A percentile compares a stretch with the other conserved stretches of the same genome.
These are phyloP conservation scores for Trichosporon ovoides DNA, from an alignment of 1,284 basidiomycete species.

Conservation along the genomic window DNA sequence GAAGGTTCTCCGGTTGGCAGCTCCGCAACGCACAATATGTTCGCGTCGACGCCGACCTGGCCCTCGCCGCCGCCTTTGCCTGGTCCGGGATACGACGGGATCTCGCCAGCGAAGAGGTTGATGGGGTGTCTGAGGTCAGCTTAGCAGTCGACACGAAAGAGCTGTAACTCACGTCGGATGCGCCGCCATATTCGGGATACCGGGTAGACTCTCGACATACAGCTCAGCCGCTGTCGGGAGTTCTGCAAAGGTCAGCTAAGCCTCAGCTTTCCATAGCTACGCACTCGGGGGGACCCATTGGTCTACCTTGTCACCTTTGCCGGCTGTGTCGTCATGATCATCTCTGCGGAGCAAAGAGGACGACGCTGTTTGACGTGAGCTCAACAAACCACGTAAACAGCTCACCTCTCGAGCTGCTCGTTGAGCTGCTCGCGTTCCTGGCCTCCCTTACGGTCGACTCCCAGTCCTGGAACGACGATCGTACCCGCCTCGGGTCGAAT, in stretches of 20 bases:
- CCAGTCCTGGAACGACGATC: not conserved
- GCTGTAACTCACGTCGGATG: constrained; percentile 42
- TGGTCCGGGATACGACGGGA: constrained; percentile 69
- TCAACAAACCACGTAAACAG: not conserved
- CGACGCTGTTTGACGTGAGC: not conserved
- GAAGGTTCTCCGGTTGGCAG: not conserved
- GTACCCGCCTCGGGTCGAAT: not conserved
- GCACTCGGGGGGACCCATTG: not conserved
- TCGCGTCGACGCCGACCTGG: constrained; percentile 39
- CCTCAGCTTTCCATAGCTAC: not conserved
- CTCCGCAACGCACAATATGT: constrained; percentile 42
- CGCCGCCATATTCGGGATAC: constrained; percentile 57
- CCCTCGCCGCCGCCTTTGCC: constrained; percentile 43
- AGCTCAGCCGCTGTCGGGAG: constrained; percentile 66
- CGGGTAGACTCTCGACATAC: constrained; percentile 71
- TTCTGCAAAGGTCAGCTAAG: constrained; percentile 14
- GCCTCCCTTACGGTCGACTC: not conserved
- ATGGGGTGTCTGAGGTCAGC: constrained; percentile 56
- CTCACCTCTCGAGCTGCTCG: not conserved
- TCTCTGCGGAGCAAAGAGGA: not conserved
- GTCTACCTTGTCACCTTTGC: not conserved
- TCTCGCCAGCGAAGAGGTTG: constrained; percentile 72
- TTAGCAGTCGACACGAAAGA: too few species aligned
- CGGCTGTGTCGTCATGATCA: not conserved
- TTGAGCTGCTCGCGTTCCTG: not conserved